Percentiles rank a stretch among this genome's conserved stretches.
These are phyloP conservation scores for Castanea crenata DNA, from an alignment of 306 rosid genomes.

Conservation along the genomic window DNA sequence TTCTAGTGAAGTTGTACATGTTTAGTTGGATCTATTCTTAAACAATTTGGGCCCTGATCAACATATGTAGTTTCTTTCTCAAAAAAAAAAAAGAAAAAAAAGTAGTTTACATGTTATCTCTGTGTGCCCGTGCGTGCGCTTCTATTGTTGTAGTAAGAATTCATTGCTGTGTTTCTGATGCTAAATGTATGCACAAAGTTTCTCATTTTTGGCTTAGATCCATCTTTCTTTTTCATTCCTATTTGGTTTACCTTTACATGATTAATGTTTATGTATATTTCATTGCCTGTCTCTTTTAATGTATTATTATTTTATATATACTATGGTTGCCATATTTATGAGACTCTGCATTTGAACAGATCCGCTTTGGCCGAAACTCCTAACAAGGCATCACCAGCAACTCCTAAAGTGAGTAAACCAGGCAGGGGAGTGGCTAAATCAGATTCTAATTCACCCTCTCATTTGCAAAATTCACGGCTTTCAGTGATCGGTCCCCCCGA, in stretches of 20 bases:
- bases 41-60: conserved; percentile 10
- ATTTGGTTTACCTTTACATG: conserved; percentile 7
- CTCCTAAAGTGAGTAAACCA: conserved; percentile 76
- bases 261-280: conserved; percentile 19
- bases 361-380: conserved; percentile 67
- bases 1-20: not conserved
- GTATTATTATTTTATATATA: not conserved
- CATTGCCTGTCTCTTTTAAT: conserved; percentile 23
- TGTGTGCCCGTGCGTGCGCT: not conserved
- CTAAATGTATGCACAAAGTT: conserved; percentile 19
- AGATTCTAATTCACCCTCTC: conserved; percentile 72
- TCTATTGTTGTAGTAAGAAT: conserved; percentile 18
- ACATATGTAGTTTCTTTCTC: not conserved
- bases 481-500: conserved; percentile 80
- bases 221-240: not conserved
- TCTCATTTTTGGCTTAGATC: conserved; percentile 43
- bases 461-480: conserved; percentile 66
- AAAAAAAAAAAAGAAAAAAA: not conserved
- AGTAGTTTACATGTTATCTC: not conserved
- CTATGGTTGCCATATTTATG: not conserved
- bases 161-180: conserved; percentile 9
- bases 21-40: conserved; percentile 11
- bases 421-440: conserved; percentile 63
- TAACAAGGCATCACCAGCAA: conserved; percentile 67
- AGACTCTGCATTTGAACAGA: conserved; percentile 52